Conservation (phyloP, 176 grass and related monocot species). For the Paspalum vaginatum region DNA sequence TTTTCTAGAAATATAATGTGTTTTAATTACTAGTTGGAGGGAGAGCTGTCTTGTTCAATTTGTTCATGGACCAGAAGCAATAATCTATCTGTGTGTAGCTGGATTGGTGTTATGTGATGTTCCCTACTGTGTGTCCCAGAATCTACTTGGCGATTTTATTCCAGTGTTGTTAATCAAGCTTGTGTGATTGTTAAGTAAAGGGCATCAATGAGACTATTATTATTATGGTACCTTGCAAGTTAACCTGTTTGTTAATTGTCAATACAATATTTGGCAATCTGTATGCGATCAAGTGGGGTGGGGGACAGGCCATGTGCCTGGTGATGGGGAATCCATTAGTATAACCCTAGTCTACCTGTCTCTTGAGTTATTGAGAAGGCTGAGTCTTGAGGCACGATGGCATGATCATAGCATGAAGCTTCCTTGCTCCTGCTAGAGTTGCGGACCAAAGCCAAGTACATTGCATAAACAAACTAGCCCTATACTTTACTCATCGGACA, state of each 20-base stretch:
- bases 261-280: slow-evolving; percentile 62
- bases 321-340: slow-evolving; percentile 75
- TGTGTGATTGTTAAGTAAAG: slow-evolving; percentile 66
- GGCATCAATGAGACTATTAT: slow-evolving; percentile 60
- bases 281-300: slow-evolving; percentile 57
- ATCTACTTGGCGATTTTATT: slow-evolving; percentile 83
- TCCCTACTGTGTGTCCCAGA: slow-evolving; percentile 66
- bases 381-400: slow-evolving; percentile 50
- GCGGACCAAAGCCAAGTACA: slow-evolving; percentile 52
- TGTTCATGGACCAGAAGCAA: slow-evolving; percentile 73
- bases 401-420: slow-evolving; percentile 65
- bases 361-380: slow-evolving; percentile 60
- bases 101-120: slow-evolving; percentile 76
- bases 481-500: slow-evolving; percentile 42
- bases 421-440: slow-evolving; percentile 57
- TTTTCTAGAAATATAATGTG: slow-evolving; percentile 68
- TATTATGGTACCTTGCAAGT: slow-evolving; percentile 77
- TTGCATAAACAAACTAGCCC: slow-evolving; percentile 47
- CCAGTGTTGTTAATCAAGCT: slow-evolving; percentile 65
- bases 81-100: slow-evolving; percentile 75
- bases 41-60: slow-evolving; percentile 67
- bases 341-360: slow-evolving; percentile 65
- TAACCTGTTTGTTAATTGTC: slow-evolving; percentile 59
- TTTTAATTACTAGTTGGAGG: slow-evolving; percentile 63
- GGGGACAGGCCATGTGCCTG: slow-evolving; percentile 83